A percentile compares a stretch with the other conserved stretches of the same genome.
Evolutionary conservation across 768 basidiomycete species (phyloP).

Genomic region (Mycena polygramma): DNA sequence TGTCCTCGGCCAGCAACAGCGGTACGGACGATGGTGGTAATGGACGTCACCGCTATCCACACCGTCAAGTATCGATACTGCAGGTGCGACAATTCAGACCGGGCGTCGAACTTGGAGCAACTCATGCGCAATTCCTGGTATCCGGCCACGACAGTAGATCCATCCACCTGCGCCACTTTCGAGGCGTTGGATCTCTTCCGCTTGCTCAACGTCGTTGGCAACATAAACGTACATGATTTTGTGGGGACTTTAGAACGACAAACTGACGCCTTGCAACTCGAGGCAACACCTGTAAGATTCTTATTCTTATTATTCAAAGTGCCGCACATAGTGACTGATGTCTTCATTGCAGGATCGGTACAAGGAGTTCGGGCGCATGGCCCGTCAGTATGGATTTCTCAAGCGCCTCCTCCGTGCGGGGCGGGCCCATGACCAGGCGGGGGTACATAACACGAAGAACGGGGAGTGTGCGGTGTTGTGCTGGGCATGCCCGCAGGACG

Average conservation of each 20-base stretch:
- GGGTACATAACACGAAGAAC: slow-evolving; percentile 3
- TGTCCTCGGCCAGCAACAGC: slow-evolving; percentile 4
- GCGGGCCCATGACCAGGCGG: slow-evolving; percentile 5
- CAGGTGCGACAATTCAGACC: background rate
- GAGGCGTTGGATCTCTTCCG: slow-evolving; percentile 28
- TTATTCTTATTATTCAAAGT: background rate
- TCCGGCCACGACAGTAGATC: slow-evolving; percentile 28
- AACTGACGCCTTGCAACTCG: background rate
- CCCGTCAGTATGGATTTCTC: slow-evolving; percentile 26
- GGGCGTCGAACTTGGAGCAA: slow-evolving; percentile 1
- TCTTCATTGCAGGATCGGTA: slow-evolving; percentile 24
- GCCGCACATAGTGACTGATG: no score
- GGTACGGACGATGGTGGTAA: slow-evolving; percentile 6
- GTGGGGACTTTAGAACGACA: slow-evolving; percentile 19
- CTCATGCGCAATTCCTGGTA: slow-evolving; percentile 32
- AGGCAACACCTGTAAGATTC: slow-evolving; percentile 17
- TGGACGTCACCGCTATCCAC: slow-evolving; percentile 12
- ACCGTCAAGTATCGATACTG: slow-evolving; percentile 20
- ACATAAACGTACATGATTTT: slow-evolving; percentile 34
- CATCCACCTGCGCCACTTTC: slow-evolving; percentile 31
- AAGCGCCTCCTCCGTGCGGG: slow-evolving; percentile 29
- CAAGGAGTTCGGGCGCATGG: slow-evolving; percentile 5
- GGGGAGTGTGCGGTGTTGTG: slow-evolving; percentile 33
- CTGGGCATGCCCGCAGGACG: slow-evolving; percentile 37
- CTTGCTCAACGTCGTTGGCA: slow-evolving; percentile 26